Evolutionary conservation across 805 yeast genomes (phyloP), one percentile per base, ranked within the genome.

Genomic region (Myxozyma sirexii): DNA sequence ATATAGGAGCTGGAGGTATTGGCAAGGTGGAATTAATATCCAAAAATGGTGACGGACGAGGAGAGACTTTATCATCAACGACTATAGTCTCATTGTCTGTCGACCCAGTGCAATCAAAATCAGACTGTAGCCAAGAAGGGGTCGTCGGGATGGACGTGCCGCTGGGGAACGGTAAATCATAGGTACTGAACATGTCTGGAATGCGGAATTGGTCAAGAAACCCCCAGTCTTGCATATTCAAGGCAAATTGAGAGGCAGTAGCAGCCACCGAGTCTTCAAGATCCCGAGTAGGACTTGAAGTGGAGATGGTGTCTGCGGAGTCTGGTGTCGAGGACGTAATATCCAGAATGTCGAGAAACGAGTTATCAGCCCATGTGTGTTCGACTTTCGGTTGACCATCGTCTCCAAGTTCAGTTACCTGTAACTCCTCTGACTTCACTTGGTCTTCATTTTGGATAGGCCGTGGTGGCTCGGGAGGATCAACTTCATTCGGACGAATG

Each of bases 181-280:
- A 15, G n/a, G 23, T 13, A n/a, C 24, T 35, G 38, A 33, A 52
- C 23, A 52, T 43, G 24, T 52, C 56, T 6, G 56, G 56, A 24
- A 52, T 42, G 12, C 56, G 49, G 31, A 42, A 52, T 24, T 52
- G 56, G 21, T 52, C 56, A 33, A 52, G 56, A 24, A 43, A 52
- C 24, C 49, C 33, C 56, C 56, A 52, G 49, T 52, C 56, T n/a
- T 52, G 56, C 56, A 52, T 41, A 27, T 43, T 52, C 6, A 52
- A 41, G 1, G 56, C 56, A 31, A 52, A 52, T 31, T 52, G 56
- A 23, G 56, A 52, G 15, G 56, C 56, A 17, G 56, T 52, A 2
- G 56, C 56, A 3, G 38, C 47, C 31, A 52, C 56, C 3, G 56
- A 48, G 17, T 52, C 56, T 42, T 52, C 29, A n/a, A 52, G 49